These are phyloP conservation scores for Vigna nakashimae DNA, from an alignment of 306 rosid genomes.

Conservation along the genomic window DNA sequence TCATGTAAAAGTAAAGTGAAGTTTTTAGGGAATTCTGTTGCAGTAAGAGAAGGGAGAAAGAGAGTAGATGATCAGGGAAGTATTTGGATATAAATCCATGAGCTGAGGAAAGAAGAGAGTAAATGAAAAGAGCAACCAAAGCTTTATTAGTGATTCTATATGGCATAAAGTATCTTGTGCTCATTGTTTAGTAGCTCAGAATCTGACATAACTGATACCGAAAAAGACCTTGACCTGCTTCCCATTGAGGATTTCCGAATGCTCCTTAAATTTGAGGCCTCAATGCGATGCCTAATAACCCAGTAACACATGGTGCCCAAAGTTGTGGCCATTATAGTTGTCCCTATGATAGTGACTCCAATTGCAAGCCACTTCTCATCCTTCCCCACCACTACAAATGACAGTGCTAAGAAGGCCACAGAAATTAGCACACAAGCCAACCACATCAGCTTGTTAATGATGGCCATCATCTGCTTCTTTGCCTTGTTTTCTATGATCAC, in stretches of 20 bases:
- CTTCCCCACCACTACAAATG: slow-evolving; percentile 89
- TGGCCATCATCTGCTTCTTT: slow-evolving; percentile 98
- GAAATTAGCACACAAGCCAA: slow-evolving; percentile 86
- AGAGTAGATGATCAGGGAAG: background rate
- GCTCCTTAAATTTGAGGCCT: slow-evolving; percentile 73
- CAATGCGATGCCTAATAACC: slow-evolving; percentile 88
- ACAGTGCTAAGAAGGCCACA: slow-evolving; percentile 84
- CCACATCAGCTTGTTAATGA: slow-evolving; percentile 99
- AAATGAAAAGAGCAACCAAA: slow-evolving; percentile 1
- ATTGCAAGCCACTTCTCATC: slow-evolving; percentile 80
- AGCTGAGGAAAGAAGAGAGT: background rate
- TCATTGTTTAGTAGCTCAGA: slow-evolving; percentile 80
- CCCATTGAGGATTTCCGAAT: slow-evolving; percentile 72
- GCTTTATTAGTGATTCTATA: slow-evolving; percentile 39
- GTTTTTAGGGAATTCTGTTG: background rate
- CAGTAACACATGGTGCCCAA: slow-evolving; percentile 94
- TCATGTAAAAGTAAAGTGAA: background rate
- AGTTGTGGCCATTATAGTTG: slow-evolving; percentile 89
- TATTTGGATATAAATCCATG: slow-evolving; percentile 9
- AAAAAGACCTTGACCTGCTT: slow-evolving; percentile 70
- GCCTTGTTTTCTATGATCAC: slow-evolving; percentile 97
- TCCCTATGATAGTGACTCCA: slow-evolving; percentile 81
- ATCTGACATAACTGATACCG: slow-evolving; percentile 72
- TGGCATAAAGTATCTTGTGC: slow-evolving; percentile 87
- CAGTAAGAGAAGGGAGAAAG: background rate